Percentiles rank a stretch among this genome's conserved stretches.
Evolutionary conservation across 495 filamentous ascomycete genomes (phyloP).

Genomic region (Cercophora scortea): DNA sequence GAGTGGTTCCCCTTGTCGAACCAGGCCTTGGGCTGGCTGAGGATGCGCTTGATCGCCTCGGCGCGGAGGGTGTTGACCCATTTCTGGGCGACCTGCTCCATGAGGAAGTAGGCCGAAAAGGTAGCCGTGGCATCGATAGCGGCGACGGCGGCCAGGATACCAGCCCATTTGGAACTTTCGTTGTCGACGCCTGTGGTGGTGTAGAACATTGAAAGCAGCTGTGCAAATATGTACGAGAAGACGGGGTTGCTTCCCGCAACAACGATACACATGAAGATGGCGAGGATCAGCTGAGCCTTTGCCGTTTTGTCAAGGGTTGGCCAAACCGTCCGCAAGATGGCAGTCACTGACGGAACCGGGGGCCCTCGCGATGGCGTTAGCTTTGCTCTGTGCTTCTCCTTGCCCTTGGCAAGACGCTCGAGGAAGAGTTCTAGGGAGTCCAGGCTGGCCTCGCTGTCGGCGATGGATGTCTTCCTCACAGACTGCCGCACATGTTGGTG

Average conservation of each 20-base stretch:
- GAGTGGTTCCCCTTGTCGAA: slow-evolving; percentile 68
- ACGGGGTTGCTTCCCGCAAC: slow-evolving; percentile 65
- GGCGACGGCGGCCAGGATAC: slow-evolving; percentile 62
- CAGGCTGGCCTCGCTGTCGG: slow-evolving; percentile 4
- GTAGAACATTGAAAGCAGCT: slow-evolving; percentile 66
- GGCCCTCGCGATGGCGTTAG: too few relatives aligned
- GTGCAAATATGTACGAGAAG: slow-evolving; percentile 72
- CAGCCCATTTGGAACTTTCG: slow-evolving; percentile 56
- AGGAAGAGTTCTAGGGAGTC: slow-evolving; percentile 21
- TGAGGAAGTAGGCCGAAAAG: slow-evolving; percentile 58
- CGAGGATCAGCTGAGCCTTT: slow-evolving; percentile 50
- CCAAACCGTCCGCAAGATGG: slow-evolving; percentile 69
- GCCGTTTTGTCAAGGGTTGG: slow-evolving; percentile 48
- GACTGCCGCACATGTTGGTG: slow-evolving; percentile 2
- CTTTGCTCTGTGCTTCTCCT: not conserved
- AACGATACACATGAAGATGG: slow-evolving; percentile 51
- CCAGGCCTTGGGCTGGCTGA: slow-evolving; percentile 78
- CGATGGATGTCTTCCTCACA: not conserved
- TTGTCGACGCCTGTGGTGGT: slow-evolving; percentile 30
- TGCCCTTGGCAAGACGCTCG: slow-evolving; percentile 14
- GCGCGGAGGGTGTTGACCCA: slow-evolving; percentile 73
- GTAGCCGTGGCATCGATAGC: slow-evolving; percentile 54
- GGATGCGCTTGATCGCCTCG: slow-evolving; percentile 58
- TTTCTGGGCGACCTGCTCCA: slow-evolving; percentile 63
- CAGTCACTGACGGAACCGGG: slow-evolving; percentile 33